phyloP scores from a whole-genome alignment of 2,329 filamentous ascomycete genomes.

The Phaeosphaeriaceae sp. region DNA sequence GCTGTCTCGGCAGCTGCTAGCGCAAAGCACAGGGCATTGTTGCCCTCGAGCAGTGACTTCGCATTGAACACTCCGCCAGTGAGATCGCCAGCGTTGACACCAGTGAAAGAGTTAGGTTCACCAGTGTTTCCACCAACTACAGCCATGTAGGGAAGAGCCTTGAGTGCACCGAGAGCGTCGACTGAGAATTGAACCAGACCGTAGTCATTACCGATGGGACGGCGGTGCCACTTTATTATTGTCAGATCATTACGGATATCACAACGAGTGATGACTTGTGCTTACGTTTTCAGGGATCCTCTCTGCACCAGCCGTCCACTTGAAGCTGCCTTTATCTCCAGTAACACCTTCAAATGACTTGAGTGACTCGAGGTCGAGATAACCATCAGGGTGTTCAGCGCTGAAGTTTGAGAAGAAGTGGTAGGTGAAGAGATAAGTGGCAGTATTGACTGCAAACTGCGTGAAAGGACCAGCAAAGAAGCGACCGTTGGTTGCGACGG shows the following conservation, averaged over 20 bases:
- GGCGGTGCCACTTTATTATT: not conserved
- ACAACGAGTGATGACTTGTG: no score
- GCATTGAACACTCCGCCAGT: not conserved
- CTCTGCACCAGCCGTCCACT: not conserved
- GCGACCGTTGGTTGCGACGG: not conserved
- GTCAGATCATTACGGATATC: no score
- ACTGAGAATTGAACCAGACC: not conserved
- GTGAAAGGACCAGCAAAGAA: not conserved
- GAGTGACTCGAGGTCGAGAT: not conserved
- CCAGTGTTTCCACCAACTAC: not conserved
- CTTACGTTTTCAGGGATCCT: not conserved
- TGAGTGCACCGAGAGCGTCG: not conserved
- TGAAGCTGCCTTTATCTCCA: not conserved
- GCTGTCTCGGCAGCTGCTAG: not conserved
- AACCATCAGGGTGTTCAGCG: not conserved
- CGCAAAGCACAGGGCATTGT: not conserved
- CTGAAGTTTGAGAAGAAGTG: not conserved
- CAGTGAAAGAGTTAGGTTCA: not conserved
- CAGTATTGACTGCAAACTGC: not conserved
- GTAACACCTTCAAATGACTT: not conserved
- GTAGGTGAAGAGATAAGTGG: not conserved
- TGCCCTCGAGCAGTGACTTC: not conserved
- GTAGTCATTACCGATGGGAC: not conserved
- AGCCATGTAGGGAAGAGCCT: not conserved
- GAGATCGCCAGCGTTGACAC: not conserved